phyloP scores from a whole-genome alignment of 192 early-diverging fungal species.

The Phlyctochytrium bullatum region DNA sequence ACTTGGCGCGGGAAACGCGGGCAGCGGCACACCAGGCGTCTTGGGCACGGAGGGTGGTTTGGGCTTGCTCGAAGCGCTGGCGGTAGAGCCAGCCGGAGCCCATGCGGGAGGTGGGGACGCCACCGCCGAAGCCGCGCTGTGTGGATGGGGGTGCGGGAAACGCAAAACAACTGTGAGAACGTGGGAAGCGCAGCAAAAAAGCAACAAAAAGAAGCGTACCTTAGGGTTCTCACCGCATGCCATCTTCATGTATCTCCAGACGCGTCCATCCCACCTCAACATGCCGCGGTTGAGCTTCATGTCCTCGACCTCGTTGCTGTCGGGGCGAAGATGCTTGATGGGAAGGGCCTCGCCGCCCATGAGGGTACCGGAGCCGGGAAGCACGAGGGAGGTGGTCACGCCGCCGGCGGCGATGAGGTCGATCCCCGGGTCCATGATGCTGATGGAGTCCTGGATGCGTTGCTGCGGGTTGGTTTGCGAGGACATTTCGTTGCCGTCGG shows the following conservation, averaged over 20 bases:
- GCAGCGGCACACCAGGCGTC: conserved; percentile 64
- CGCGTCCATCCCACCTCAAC: conserved; percentile 24
- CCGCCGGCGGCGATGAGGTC: conserved; percentile 48
- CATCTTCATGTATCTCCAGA: conserved; percentile 80
- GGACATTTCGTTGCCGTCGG: conserved; percentile 71
- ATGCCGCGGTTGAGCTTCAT: conserved; percentile 63
- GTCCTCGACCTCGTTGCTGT: conserved; percentile 58
- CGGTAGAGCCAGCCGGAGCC: conserved; percentile 70
- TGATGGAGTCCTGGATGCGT: conserved; percentile 65
- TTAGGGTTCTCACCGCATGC: conserved; percentile 84
- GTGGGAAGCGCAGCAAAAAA: too few species aligned
- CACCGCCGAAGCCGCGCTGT: not conserved
- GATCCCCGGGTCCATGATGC: conserved; percentile 21
- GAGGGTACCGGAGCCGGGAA: conserved; percentile 74
- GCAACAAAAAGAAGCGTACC: conserved; percentile 38
- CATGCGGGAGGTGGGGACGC: conserved; percentile 45
- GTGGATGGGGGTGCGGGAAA: too few species aligned
- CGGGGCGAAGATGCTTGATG: conserved; percentile 60
- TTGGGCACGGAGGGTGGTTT: not conserved
- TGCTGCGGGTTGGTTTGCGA: conserved; percentile 58
- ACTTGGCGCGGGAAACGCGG: conserved; percentile 18
- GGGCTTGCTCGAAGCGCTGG: conserved; percentile 55
- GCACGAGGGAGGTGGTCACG: conserved; percentile 70
- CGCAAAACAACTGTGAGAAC: too few species aligned
- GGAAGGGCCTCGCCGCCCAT: conserved; percentile 77